These are phyloP conservation scores for Talaromyces sp. DNA, from an alignment of 2,329 filamentous ascomycete species.

Conservation along the genomic window DNA sequence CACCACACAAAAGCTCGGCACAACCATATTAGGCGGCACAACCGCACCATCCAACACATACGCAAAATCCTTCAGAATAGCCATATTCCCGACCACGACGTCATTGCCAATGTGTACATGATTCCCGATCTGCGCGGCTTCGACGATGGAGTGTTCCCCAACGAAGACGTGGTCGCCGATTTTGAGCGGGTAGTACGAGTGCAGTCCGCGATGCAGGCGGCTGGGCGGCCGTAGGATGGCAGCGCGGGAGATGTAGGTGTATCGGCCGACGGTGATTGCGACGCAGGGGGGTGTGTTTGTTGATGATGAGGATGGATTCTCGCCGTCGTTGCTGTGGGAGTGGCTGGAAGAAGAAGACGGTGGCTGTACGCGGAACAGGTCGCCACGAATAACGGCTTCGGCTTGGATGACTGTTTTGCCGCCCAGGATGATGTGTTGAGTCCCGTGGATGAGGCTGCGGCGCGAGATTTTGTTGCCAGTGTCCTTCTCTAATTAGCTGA, in stretches of 20 bases:
- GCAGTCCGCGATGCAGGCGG: slow-evolving; percentile 69
- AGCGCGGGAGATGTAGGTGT: slow-evolving; percentile 79
- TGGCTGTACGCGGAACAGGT: slow-evolving; percentile 63
- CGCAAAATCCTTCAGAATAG: slow-evolving; percentile 90
- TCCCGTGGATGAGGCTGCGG: slow-evolving; percentile 85
- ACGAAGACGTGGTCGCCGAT: slow-evolving; percentile 95
- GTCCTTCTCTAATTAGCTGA: slow-evolving; percentile 57
- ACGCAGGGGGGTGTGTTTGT: slow-evolving; percentile 26
- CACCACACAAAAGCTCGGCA: slow-evolving; percentile 90
- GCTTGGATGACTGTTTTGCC: slow-evolving; percentile 95
- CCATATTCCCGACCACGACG: slow-evolving; percentile 77
- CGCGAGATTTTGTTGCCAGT: slow-evolving; percentile 98
- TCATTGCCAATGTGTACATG: slow-evolving; percentile 81
- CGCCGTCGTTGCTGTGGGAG: not conserved
- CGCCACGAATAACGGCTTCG: slow-evolving; percentile 89
- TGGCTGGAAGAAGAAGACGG: not conserved
- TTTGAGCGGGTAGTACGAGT: slow-evolving; percentile 62
- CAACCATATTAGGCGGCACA: slow-evolving; percentile 82
- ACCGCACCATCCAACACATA: slow-evolving; percentile 80
- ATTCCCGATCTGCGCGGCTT: slow-evolving; percentile 76
- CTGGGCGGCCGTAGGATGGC: slow-evolving; percentile 79
- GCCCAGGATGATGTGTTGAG: slow-evolving; percentile 95
- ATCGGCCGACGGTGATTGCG: slow-evolving; percentile 81
- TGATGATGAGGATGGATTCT: slow-evolving; percentile 28
- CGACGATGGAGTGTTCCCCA: slow-evolving; percentile 69